Evolutionary conservation across 1,284 basidiomycete genomes (phyloP), one percentile per base, ranked within the genome.

Genomic region (Blastosporella zonata): DNA sequence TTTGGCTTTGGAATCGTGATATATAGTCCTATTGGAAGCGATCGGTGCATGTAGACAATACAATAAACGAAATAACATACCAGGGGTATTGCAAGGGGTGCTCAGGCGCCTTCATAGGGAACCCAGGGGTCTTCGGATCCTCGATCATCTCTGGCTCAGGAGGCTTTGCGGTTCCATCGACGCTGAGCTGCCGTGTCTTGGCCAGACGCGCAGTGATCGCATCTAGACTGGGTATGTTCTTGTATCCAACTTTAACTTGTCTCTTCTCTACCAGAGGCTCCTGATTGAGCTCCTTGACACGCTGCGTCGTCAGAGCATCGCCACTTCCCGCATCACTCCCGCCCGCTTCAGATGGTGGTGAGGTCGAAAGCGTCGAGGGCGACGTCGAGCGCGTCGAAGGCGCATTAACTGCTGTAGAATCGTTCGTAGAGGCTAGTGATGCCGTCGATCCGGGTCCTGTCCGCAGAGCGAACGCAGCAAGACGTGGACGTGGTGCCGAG

Each of bases 81-180:
- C 93, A 96, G 48, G 80, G 64, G 66, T 87, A 87, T 61, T 90
- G 85, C 23, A 96, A 71, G 2, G 92, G 92, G 62, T 93, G 90
- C 62, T 90, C 88, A 2, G 84, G 81, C 13, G 81, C 78, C 62
- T 84, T 86, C 65, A 87, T 81, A 17, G 75, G 75, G 35, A 87
- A 68, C 7, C 85, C 87, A 20, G 87, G 86, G 0, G 86, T 86
- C 74, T 87, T 86, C 2, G 86, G 86, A 66, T 88, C 85, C 62
- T 86, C 84, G 46, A 87, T 79, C 68, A 82, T 77, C 69, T 84
- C 80, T 22, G 82, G 75, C 55, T 87, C 84, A 7, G 87, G 87
- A 2, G 87, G 87, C 58, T 79, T 81, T 6, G 79, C 68, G 1
- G 80, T 77, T 8, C 87, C 87, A 61, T 90, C 87, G 54, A 90